Base-by-base conservation (phyloP, 1,284 basidiomycete species). In the Meira miltonrushii region DNA sequence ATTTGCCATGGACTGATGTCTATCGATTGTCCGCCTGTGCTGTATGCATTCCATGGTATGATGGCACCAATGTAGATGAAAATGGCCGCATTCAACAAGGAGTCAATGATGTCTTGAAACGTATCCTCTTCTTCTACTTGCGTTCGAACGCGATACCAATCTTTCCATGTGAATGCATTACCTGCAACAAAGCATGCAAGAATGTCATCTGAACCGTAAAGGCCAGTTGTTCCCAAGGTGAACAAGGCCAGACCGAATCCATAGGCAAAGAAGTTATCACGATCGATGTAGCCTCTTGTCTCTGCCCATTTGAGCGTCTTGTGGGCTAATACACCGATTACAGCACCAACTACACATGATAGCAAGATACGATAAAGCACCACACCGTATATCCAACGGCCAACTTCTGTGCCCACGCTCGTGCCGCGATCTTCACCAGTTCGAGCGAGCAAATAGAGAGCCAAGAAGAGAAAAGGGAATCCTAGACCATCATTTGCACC, bases 91-190 rank as follows among this genome's bases (percentile, higher is more conserved):
- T 82, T 82, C 50, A 84, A 76, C 0, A 84, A 74, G 41, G 79
- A 78, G 63, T 84, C 83, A 61, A 84, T 81, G 40, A 83, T 82
- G 54, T 84, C 83, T 64, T 84, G 83, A 12, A 46, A 44, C 63
- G 83, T 82, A 3, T 80, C 78, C 54, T 81, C 79, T 46, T 83
- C 82, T 61, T 83, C 82, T 12, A 47, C 55, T 25, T 50, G 55
- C 3, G 80, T 82, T 54, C 82, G 74, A 28, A 81, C 69, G 1
- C 82, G 74, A 73, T 81, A 83, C 63, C 41, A 59, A 60, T 80
- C 80, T 40, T 78, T 69, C 79, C 79, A 80, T 2, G 79, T 80
- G 33, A 77, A 75, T 11, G 62, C 66, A 59, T 79, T 79, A 28
- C 78, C 79, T 0, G 74, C 79, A 39, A 81, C 67, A 58, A 81